Evolutionary conservation across 371 early-diverging fungal species (phyloP), one percentile per base, ranked within the genome.

Genomic region (Nematocida ironsii): DNA sequence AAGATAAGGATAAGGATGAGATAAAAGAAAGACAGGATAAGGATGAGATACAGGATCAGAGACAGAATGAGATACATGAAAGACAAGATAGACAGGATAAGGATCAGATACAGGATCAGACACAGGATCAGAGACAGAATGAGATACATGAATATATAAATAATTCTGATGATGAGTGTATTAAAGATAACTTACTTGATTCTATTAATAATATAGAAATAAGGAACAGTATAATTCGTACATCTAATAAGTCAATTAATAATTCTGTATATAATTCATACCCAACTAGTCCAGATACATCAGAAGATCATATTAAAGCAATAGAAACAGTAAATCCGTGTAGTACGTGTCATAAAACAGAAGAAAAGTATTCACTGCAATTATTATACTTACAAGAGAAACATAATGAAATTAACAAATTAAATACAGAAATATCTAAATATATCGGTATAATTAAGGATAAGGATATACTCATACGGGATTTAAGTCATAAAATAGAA

Each of bases 401-500:
- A 16, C 20, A 52, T 0, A 57, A 71, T 11, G 48, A 58, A 40
- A 76, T 71, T 58, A 66, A 62, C 47, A 61, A 16, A 23, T 72
- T 62, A 39, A 62, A 50, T 1, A 40, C 42, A 23, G 18, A 73
- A 13, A 4, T 58, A 40, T 4, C 7, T 5, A 52, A 6, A n/a
- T 33, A 20, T 45, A 3, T 20, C 42, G 25, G 23, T 3, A 25
- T 39, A 52, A 47, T 71, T 3, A 62, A 58, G 58, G 73, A 76
- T 27, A 72, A 75, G 39, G 40, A 69, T 44, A 62, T 3, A n/a
- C 71, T 61, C 18, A 68, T 75, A 44, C 47, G 25, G 61, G 69
- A 83, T 11, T 54, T 62, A 60, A 78, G 80, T 54, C 80, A 71
- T 20, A 78, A 78, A 47, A 71, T 78, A 48, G 80, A 78, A 44